Evolutionary conservation across 495 filamentous ascomycete genomes (phyloP).

Genomic region (Opeltia flavorubescens): DNA sequence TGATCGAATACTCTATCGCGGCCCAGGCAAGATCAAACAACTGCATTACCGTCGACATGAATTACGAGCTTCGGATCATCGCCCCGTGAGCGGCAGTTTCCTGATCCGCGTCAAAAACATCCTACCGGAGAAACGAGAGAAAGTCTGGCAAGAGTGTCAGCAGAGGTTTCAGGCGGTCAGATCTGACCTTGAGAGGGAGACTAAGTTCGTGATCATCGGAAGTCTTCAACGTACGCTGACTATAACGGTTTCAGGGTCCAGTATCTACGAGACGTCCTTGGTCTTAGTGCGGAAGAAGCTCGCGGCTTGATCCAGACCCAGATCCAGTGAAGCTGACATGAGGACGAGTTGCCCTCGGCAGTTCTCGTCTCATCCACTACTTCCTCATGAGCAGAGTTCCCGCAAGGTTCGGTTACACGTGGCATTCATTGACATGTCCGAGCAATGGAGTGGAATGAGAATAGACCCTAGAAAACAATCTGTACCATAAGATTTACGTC

Average conservation of each 20-base stretch:
- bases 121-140: slow-evolving; percentile 44
- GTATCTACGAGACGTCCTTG: slow-evolving; percentile 38
- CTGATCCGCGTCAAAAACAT: slow-evolving; percentile 71
- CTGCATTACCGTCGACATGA: slow-evolving; percentile 80
- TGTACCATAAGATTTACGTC: too few species aligned
- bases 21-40: slow-evolving; percentile 70
- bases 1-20: slow-evolving; percentile 79
- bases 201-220: slow-evolving; percentile 35
- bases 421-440: too few species aligned
- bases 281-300: slow-evolving; percentile 33
- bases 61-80: slow-evolving; percentile 78
- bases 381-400: too few species aligned
- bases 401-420: too few species aligned
- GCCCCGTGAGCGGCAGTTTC: slow-evolving; percentile 80
- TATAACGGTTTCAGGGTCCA: slow-evolving; percentile 26
- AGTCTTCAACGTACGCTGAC: background rate
- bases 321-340: too few species aligned
- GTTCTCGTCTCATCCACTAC: too few species aligned
- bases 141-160: slow-evolving; percentile 55
- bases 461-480: too few species aligned
- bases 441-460: too few species aligned
- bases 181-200: slow-evolving; percentile 45
- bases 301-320: slow-evolving; percentile 13
- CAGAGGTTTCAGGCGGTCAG: slow-evolving; percentile 57
- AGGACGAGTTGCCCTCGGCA: too few species aligned